phyloP scores from a whole-genome alignment of 2,329 filamentous ascomycete genomes.

The Colletotrichum abscissum region DNA sequence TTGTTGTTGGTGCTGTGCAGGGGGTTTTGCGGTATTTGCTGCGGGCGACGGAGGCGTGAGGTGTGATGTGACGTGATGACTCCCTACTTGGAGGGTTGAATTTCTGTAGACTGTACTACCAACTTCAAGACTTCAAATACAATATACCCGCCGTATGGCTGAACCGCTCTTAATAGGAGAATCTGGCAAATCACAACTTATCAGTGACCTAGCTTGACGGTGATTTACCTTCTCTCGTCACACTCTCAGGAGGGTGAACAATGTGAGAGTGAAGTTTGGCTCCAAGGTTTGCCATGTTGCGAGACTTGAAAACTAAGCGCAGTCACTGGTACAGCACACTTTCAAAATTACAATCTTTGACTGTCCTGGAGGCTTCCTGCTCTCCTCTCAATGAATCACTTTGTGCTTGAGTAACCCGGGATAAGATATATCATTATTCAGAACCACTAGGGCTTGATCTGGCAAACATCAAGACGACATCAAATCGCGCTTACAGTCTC shows the following conservation, averaged over 20 bases:
- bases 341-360: too few relatives aligned
- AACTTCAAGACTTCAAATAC: neutral
- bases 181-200: neutral
- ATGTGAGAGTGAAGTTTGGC: too few relatives aligned
- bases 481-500: neutral
- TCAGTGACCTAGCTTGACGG: too few relatives aligned
- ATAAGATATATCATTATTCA: neutral
- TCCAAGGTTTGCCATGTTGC: neutral
- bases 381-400: too few relatives aligned
- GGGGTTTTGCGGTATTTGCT: conserved; percentile 13
- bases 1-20: conserved; percentile 17
- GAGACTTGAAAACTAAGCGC: too few relatives aligned
- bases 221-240: neutral
- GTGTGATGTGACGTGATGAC: neutral
- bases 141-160: neutral
- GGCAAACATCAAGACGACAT: too few relatives aligned
- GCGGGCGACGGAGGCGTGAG: neutral
- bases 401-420: too few relatives aligned
- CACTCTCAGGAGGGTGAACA: too few relatives aligned
- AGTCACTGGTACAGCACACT: too few relatives aligned
- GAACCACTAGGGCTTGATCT: neutral
- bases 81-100: neutral
- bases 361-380: too few relatives aligned
- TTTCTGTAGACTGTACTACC: neutral
- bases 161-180: neutral